Base-by-base conservation (phyloP, 306 rosid species). In the Lathyrus tuberosus region DNA sequence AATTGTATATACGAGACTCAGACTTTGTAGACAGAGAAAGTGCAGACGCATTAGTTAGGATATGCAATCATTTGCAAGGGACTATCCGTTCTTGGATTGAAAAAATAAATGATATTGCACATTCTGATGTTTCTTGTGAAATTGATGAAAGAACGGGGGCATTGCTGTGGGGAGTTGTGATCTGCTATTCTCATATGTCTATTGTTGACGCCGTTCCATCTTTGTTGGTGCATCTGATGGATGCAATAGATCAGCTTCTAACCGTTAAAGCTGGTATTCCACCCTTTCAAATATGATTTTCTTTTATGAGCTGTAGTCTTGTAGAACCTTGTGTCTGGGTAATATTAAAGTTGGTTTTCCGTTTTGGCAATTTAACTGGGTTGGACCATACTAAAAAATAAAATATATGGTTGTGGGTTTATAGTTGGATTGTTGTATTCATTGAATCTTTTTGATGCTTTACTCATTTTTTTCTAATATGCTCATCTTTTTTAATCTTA, bases 111-210 rank as follows among this genome's bases (percentile, higher is more conserved):
- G 79, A 75, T 69, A 59, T 77, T 64, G 73, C 51, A 53, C 64
- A 42, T 56, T 61, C 77, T 47, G 79, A 73, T 38, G 37, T 46
- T 31, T 78, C 82, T 51, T 67, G 80, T 60, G 69, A 78, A 69
- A 65, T 84, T 60, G 81, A 76, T 51, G 94, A 86, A 76, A 62
- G 76, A 44, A 74, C 76, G 73, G 47, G 88, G 83, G 84, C 91
- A 74, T 49, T 84, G 59, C 78, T 87, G 22, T 94, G 97, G 97
- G 98, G 94, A 75, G 67, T 75, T 12, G 76, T 94, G 43, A 87
- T 44, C 54, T 94, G 97, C 83, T 83, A 83, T 83, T 86, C 96
- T 15, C 67, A 77, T 41, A 75, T 88, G 83, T 66, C 81, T 15
- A 77, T 79, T 46, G 74, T 66, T 60, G 66, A 79, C 42, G 73